phyloP scores from a whole-genome alignment of 164 flowering plant genomes.

The Sextonia rubra region DNA sequence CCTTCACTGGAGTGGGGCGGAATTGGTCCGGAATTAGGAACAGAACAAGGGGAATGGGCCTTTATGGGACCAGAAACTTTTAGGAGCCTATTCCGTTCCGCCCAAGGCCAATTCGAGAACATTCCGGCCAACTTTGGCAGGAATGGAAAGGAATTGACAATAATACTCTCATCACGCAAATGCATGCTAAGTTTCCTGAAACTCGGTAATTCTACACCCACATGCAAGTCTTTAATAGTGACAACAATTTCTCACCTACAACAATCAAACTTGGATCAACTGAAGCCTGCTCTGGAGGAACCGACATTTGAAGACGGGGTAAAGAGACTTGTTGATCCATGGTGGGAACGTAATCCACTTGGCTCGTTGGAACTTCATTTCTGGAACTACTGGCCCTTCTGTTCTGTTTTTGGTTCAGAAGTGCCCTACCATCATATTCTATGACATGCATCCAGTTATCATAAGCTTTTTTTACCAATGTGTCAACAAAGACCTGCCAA shows the following conservation, averaged over 20 bases:
- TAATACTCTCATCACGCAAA: too few relatives aligned
- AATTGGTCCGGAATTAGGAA: too few relatives aligned
- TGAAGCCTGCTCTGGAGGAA: slow-evolving; percentile 41
- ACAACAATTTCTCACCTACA: slow-evolving; percentile 42
- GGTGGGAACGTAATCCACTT: slow-evolving; percentile 36
- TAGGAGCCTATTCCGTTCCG: too few relatives aligned
- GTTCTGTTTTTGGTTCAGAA: slow-evolving; percentile 43
- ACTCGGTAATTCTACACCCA: neutral
- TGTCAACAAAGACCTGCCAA: slow-evolving; percentile 75
- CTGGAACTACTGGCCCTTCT: slow-evolving; percentile 31
- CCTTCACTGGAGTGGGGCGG: too few relatives aligned
- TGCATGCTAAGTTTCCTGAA: neutral
- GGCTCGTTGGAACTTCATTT: slow-evolving; percentile 25
- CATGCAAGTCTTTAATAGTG: neutral
- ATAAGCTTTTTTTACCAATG: slow-evolving; percentile 89
- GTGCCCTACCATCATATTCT: slow-evolving; percentile 88
- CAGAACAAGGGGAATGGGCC: too few relatives aligned
- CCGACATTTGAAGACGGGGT: slow-evolving; percentile 45
- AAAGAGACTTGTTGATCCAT: slow-evolving; percentile 45
- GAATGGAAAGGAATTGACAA: too few relatives aligned
- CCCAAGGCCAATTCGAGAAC: too few relatives aligned
- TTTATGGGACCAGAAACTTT: too few relatives aligned
- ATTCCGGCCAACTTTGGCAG: too few relatives aligned
- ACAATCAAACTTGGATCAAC: slow-evolving; percentile 33
- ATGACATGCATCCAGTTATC: slow-evolving; percentile 92